phyloP scores from a whole-genome alignment of 257 asterid species.

The Solanum ossicruentum region DNA sequence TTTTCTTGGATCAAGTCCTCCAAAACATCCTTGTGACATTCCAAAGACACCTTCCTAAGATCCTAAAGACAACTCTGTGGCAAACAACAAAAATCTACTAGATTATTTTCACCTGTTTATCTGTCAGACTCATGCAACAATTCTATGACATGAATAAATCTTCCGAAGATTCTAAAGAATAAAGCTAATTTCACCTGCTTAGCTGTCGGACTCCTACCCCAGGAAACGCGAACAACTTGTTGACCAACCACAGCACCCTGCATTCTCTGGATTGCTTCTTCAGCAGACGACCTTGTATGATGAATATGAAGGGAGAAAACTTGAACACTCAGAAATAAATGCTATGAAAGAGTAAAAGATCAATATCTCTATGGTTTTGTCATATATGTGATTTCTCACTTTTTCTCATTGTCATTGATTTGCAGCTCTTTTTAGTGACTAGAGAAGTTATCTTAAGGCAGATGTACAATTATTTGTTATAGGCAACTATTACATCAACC shows the following conservation, averaged over 20 bases:
- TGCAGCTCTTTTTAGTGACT: background rate
- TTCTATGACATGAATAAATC: background rate
- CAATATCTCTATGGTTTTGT: background rate
- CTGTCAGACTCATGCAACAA: background rate
- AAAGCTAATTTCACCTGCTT: conserved; percentile 43
- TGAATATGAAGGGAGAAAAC: conserved; percentile 4
- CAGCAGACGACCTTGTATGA: conserved; percentile 64
- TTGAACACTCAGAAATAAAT: background rate
- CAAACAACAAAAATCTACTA: background rate
- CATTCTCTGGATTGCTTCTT: conserved; percentile 93
- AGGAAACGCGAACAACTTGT: conserved; percentile 82
- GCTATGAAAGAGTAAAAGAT: background rate
- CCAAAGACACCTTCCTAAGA: background rate
- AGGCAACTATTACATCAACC: background rate
- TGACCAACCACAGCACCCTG: conserved; percentile 82
- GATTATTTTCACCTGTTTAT: background rate
- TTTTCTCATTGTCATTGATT: background rate
- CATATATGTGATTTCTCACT: background rate
- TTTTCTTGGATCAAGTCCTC: background rate
- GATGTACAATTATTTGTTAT: background rate
- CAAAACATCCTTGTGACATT: background rate
- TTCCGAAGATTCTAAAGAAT: background rate
- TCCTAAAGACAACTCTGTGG: background rate
- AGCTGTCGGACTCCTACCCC: conserved; percentile 82
- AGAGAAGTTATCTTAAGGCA: background rate